Evolutionary conservation across 805 yeast species (phyloP).

Genomic region (Kuraishia floccosa): DNA sequence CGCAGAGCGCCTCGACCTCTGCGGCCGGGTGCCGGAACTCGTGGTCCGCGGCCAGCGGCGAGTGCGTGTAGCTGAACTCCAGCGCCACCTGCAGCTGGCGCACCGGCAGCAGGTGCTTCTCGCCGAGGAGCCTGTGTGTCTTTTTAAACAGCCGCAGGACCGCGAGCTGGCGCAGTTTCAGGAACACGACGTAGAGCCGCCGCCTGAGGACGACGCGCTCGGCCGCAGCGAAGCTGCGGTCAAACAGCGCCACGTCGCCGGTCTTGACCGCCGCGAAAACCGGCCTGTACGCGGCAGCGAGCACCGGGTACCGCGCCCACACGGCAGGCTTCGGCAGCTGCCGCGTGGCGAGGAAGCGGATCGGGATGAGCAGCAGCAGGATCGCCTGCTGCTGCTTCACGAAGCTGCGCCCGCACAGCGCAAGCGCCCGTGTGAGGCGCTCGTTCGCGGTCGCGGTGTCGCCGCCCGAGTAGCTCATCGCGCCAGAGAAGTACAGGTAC

Average conservation of each 20-base stretch:
- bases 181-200: conserved; percentile 49
- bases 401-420: conserved; percentile 13
- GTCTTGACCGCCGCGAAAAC: conserved; percentile 32
- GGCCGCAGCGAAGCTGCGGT: conserved; percentile 27
- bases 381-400: conserved; percentile 31
- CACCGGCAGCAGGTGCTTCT: conserved; percentile 21
- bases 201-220: conserved; percentile 42
- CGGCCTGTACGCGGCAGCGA: conserved; percentile 30
- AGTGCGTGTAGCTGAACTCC: conserved; percentile 17
- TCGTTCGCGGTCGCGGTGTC: conserved; percentile 40
- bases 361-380: conserved; percentile 51
- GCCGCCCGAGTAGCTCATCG: conserved; percentile 53
- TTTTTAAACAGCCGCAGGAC: conserved; percentile 38
- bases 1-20: conserved; percentile 58
- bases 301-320: conserved; percentile 28
- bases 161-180: conserved; percentile 38
- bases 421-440: conserved; percentile 40
- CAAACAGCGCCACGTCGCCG: conserved; percentile 50
- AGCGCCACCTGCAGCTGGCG: conserved; percentile 31
- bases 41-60: conserved; percentile 6
- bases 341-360: conserved; percentile 37
- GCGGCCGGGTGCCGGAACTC: conserved; percentile 21
- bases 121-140: conserved; percentile 13
- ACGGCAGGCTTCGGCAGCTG: conserved; percentile 30
- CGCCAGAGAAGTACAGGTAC: conserved; percentile 60